Percentiles rank a stretch among this genome's conserved stretches.
Evolutionary conservation across 1,284 basidiomycete species (phyloP).

Genomic region (Sanghuangporus weigelae): DNA sequence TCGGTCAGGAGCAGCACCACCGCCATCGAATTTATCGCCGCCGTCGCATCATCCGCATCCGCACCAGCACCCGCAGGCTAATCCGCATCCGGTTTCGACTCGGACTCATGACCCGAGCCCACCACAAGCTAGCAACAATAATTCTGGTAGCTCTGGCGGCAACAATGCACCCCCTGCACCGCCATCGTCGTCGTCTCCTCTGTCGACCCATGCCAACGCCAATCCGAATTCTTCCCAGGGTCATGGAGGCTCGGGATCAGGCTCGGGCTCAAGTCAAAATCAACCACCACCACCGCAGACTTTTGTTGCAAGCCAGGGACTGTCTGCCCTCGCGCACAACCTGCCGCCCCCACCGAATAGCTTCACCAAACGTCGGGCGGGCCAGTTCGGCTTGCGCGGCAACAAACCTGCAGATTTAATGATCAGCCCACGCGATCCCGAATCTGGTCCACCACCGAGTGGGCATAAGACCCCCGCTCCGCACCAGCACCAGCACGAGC

Average conservation of each 20-base stretch:
- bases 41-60: constrained; percentile 9
- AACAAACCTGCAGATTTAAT: constrained; percentile 73
- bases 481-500: constrained; percentile 1
- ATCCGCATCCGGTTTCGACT: neutral
- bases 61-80: neutral
- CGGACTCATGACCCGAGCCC: constrained; percentile 5
- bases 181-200: neutral
- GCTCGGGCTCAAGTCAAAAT: constrained; percentile 6
- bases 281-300: constrained; percentile 13
- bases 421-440: constrained; percentile 60
- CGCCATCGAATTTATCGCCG: constrained; percentile 7
- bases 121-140: neutral
- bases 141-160: neutral
- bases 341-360: constrained; percentile 66
- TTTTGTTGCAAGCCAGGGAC: constrained; percentile 9
- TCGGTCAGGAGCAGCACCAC: neutral
- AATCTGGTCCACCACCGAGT: constrained; percentile 27
- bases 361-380: constrained; percentile 66
- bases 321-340: constrained; percentile 23
- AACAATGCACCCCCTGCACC: neutral
- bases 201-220: neutral
- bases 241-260: neutral
- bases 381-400: constrained; percentile 49
- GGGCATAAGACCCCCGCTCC: neutral
- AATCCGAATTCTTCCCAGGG: neutral